Evolutionary conservation across 139 green algal species (phyloP), one percentile per base, ranked within the genome.

Genomic region (Tetradesmus lagerheimii): DNA sequence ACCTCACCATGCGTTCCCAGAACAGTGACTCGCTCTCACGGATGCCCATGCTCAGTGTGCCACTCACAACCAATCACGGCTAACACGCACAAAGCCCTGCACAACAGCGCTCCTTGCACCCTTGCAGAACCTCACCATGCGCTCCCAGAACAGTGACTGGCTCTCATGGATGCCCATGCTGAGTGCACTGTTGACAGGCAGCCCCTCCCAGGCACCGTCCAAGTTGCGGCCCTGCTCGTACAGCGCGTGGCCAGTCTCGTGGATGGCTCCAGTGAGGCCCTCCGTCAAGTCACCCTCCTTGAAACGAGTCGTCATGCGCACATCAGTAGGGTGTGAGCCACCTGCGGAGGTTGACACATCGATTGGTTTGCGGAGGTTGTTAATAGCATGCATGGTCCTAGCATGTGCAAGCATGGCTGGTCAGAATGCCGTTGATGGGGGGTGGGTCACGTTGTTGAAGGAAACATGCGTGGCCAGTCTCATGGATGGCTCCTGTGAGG

Each of bases 301-400:
- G 94, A 98, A 99, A 34, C 97, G 96, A 0, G 96, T 98, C 6
- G 97, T 99, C 95, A 99, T 98, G 45, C 97, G 92, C 57, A 99
- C 97, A 87, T 99, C 97, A 23, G 92, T 96, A 15, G 96, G 95
- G 91, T 96, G 93, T 0, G 91, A 38, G 35, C 95, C 95, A 81
- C 92, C 92, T 87, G 81, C 31, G 16, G 57, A n/a, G n/a, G n/a
- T n/a, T n/a, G n/a, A n/a, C n/a, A n/a, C n/a, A n/a, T n/a, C n/a
- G n/a, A n/a, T n/a, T n/a, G n/a, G n/a, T n/a, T n/a, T n/a, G n/a
- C n/a, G n/a, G n/a, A n/a, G n/a, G n/a, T n/a, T n/a, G n/a, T n/a
- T n/a, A n/a, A n/a, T n/a, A n/a, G n/a, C n/a, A n/a, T n/a, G n/a
- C n/a, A n/a, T n/a, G n/a, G n/a, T n/a, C n/a, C n/a, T n/a, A n/a